phyloP scores from a whole-genome alignment of 1,284 basidiomycete species.

The Leccinum solheimii region DNA sequence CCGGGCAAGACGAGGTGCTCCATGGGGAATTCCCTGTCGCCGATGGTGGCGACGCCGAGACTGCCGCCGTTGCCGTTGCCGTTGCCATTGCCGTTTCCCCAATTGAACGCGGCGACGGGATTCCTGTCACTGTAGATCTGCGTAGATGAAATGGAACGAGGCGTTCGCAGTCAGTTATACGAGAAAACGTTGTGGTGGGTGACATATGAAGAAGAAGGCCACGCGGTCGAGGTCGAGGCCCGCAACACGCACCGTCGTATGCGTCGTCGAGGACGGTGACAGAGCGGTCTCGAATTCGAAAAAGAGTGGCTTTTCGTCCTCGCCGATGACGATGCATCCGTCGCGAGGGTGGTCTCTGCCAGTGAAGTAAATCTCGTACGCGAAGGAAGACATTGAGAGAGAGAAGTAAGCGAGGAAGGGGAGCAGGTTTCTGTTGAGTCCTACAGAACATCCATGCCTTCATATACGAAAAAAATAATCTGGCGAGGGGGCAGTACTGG shows the following conservation, averaged over 20 bases:
- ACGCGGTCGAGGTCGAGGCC: neutral
- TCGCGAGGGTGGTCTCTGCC: slow-evolving; percentile 64
- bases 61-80: slow-evolving; percentile 41
- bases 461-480: slow-evolving; percentile 31
- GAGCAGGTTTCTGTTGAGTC: slow-evolving; percentile 7
- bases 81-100: slow-evolving; percentile 23
- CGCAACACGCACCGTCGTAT: slow-evolving; percentile 50
- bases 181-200: neutral
- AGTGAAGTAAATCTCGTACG: slow-evolving; percentile 67
- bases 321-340: slow-evolving; percentile 65
- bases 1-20: slow-evolving; percentile 58
- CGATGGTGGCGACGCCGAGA: slow-evolving; percentile 58
- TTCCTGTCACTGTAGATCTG: slow-evolving; percentile 51
- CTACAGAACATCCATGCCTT: slow-evolving; percentile 20
- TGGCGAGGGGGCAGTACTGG: neutral
- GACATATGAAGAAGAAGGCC: neutral
- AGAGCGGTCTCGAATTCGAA: slow-evolving; percentile 62
- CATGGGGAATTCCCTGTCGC: slow-evolving; percentile 58
- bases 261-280: slow-evolving; percentile 34
- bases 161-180: neutral
- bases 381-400: slow-evolving; percentile 31
- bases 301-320: slow-evolving; percentile 58
- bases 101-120: slow-evolving; percentile 61
- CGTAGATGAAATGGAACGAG: neutral
- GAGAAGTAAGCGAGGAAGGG: neutral